Evolutionary conservation across 306 rosid genomes (phyloP).

Genomic region (Cicer judaicum): DNA sequence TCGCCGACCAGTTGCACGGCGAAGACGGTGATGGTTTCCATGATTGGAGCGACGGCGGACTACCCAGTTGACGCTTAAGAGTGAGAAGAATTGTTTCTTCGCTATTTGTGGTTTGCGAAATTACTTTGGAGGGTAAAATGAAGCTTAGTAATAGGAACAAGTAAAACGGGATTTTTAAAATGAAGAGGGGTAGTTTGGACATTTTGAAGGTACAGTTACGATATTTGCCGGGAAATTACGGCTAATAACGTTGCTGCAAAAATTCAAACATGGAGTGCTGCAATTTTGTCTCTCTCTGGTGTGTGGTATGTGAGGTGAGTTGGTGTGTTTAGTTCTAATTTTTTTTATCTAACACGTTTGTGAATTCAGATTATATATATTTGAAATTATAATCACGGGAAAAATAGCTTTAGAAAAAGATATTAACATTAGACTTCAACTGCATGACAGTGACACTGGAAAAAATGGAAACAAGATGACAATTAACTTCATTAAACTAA

Average conservation of each 20-base stretch:
- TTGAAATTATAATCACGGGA: conserved; percentile 1
- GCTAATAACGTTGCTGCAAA: conserved; percentile 19
- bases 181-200: conserved; percentile 39
- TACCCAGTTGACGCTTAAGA: conserved; percentile 60
- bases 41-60: conserved; percentile 64
- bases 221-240: conserved; percentile 58
- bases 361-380: conserved; percentile 2
- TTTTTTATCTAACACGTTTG: conserved; percentile 20
- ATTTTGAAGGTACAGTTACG: conserved; percentile 39
- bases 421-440: neutral
- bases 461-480: conserved; percentile 9
- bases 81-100: conserved; percentile 56
- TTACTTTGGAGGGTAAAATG: conserved; percentile 49
- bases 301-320: neutral
- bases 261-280: conserved; percentile 43
- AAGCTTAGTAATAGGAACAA: conserved; percentile 45
- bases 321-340: neutral
- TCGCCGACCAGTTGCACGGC: conserved; percentile 76
- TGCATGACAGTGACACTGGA: conserved; percentile 12
- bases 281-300: neutral
- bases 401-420: neutral
- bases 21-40: conserved; percentile 68
- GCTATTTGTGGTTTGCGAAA: conserved; percentile 51
- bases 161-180: neutral
- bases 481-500: conserved; percentile 9